Conservation (phyloP, 495 filamentous ascomycete genomes). For the Thozetella sp. region DNA sequence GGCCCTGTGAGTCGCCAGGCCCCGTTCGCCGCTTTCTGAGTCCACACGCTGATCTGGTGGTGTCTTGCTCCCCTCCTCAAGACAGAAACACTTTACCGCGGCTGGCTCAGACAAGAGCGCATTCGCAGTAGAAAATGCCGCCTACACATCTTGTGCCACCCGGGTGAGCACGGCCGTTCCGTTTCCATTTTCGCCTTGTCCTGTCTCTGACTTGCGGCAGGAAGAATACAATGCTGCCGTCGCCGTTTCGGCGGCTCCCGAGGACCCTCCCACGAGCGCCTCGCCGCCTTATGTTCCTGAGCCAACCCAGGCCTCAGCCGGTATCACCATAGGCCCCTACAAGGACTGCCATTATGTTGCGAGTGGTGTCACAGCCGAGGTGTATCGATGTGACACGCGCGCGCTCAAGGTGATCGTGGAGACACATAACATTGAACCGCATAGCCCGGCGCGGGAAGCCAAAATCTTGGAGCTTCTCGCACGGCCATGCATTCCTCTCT, state of each 20-base stretch:
- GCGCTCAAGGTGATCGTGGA: conserved; percentile 91
- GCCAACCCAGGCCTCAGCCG: conserved; percentile 16
- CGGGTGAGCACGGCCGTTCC: conserved; percentile 25
- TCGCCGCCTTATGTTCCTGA: conserved; percentile 9
- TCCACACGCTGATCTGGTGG: conserved; percentile 9
- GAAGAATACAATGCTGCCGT: conserved; percentile 43
- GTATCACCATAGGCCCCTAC: conserved; percentile 73
- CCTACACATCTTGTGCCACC: conserved; percentile 39
- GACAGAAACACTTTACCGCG: conserved; percentile 16
- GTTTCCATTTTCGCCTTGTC: neutral
- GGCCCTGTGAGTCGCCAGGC: conserved; percentile 46
- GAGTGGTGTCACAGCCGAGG: conserved; percentile 78
- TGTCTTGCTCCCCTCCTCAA: conserved; percentile 2
- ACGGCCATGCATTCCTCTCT: conserved; percentile 59
- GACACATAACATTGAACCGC: conserved; percentile 71
- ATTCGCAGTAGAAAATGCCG: conserved; percentile 39
- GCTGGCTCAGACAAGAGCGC: conserved; percentile 22
- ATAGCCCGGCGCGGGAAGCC: conserved; percentile 77
- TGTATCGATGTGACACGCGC: conserved; percentile 63
- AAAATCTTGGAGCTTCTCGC: conserved; percentile 63
- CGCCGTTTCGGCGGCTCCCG: neutral
- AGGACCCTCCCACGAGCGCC: neutral
- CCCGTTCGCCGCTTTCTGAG: neutral
- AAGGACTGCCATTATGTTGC: conserved; percentile 67
- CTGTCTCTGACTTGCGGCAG: conserved; percentile 25